Evolutionary conservation across 768 basidiomycete species (phyloP), one percentile per base, ranked within the genome.

Genomic region (Clathrus columnatus): DNA sequence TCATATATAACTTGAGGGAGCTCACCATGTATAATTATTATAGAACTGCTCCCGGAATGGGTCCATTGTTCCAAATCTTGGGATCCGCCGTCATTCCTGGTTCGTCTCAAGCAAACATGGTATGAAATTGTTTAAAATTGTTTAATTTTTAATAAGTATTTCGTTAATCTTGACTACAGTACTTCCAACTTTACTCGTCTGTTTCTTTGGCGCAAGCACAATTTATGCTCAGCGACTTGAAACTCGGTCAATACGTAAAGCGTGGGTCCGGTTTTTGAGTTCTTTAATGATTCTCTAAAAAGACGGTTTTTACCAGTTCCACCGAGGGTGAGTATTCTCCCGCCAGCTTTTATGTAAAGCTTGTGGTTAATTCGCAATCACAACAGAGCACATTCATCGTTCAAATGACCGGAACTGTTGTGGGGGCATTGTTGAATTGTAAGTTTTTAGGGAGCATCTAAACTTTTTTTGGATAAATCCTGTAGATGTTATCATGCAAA

Each of bases 21-120:
- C 20, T 7, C 26, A 2, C 46, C 18, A 10, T 18, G 3, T 14
- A 23, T 47, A 14, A 47, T 5, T 14, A 16, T 16, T 16, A 3
- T 47, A 47, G 26, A 14, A 23, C 26, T 3, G 46, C 21, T 4
- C 46, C 46, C 3, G 26, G 26, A 2, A 47, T 47, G 46, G 20
- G 16, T 14, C 26, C 46, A 28, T 47, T 47, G 11, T 47, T 47
- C 46, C 46, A 47, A 18, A 47, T 47, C 18, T 14, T 47, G 16
- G 46, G 21, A 23, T 23, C 46, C 11, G 46, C 46, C 20, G 21
- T 47, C 6, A 47, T 47, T 11, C 46, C 46, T 3, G 46, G 46
- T 23, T 47, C 46, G 14, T 47, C 46, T 18, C 46, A 47, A 47
- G 46, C 46, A 47, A 47, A 47, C 46, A 47, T 47, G 46, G 46